A percentile compares a stretch with the other conserved stretches of the same genome.
Evolutionary conservation across 345 rosid species (phyloP).

Genomic region (Dimocarpus longan): DNA sequence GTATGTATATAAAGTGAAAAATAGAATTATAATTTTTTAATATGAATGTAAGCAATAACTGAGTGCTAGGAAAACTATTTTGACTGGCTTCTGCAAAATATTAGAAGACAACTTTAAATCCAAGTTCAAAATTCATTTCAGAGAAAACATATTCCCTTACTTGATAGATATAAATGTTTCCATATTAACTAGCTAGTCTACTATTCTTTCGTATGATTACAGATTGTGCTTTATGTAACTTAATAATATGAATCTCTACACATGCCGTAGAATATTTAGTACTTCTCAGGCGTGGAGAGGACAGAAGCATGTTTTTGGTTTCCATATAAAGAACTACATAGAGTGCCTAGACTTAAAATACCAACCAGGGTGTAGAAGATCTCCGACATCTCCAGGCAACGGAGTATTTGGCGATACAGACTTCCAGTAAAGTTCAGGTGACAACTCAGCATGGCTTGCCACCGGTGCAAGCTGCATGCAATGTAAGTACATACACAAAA

Average conservation of each 20-base stretch:
- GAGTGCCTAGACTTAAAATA: not conserved
- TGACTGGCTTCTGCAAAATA: no score
- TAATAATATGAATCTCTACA: not conserved
- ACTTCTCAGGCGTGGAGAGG: not conserved
- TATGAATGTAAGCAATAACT: no score
- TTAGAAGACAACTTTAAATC: no score
- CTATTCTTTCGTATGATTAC: not conserved
- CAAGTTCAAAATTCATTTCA: not conserved
- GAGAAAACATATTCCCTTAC: not conserved
- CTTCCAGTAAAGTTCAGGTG: constrained; percentile 62
- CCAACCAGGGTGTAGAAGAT: constrained; percentile 48
- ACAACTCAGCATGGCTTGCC: constrained; percentile 46
- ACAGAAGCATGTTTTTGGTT: not conserved
- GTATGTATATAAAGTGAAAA: no score
- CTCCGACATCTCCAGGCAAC: constrained; percentile 55
- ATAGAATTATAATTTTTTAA: no score
- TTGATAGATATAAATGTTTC: no score
- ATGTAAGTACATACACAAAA: not conserved
- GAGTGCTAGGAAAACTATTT: no score
- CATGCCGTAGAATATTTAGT: not conserved
- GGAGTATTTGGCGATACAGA: constrained; percentile 53
- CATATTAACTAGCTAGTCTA: not conserved
- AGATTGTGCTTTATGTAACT: not conserved
- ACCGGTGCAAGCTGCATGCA: constrained; percentile 44
- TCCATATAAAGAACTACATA: not conserved